Conservation (phyloP, 2,329 filamentous ascomycete species). For the Fusarium torulosum region DNA sequence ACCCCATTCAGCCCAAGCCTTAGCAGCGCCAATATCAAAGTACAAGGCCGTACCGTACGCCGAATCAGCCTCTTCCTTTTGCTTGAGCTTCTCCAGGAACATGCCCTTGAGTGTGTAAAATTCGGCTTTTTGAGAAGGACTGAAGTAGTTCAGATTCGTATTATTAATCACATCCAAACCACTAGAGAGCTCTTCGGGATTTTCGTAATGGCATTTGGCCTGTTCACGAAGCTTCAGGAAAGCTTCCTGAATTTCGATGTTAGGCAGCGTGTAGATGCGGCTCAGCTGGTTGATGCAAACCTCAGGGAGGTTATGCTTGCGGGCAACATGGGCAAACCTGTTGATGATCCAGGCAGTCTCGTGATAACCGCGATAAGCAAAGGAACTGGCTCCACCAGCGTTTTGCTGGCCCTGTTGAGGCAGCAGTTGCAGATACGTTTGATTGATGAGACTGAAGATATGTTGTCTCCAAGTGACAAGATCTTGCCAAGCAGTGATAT, state of each 20-base stretch:
- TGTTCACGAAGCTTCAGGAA: slow-evolving; percentile 99
- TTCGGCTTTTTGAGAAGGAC: slow-evolving; percentile 93
- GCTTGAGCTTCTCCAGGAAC: slow-evolving; percentile 94
- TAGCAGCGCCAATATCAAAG: slow-evolving; percentile 94
- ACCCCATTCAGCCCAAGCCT: slow-evolving; percentile 99
- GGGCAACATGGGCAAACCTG: slow-evolving; percentile 94
- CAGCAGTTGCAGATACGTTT: slow-evolving; percentile 87
- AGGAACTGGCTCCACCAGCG: slow-evolving; percentile 85
- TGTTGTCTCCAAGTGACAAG: slow-evolving; percentile 99
- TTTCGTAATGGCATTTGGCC: slow-evolving; percentile 98
- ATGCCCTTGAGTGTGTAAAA: slow-evolving; percentile 99
- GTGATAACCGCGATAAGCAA: slow-evolving; percentile 96
- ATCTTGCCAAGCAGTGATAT: slow-evolving; percentile 99
- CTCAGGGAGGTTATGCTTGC: slow-evolving; percentile 95
- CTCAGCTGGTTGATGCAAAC: slow-evolving; percentile 98
- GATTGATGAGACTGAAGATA: slow-evolving; percentile 97
- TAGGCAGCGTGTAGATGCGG: slow-evolving; percentile 97
- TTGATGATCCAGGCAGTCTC: slow-evolving; percentile 99
- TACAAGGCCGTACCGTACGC: slow-evolving; percentile 96
- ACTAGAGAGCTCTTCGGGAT: slow-evolving; percentile 88
- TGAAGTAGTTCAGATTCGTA: slow-evolving; percentile 99
- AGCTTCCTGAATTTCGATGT: slow-evolving; percentile 99
- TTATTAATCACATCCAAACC: slow-evolving; percentile 99
- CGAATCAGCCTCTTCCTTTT: slow-evolving; percentile 91
- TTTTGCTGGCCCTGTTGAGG: slow-evolving; percentile 81